Base-by-base conservation (phyloP, 2,329 filamentous ascomycete genomes). In the Penicillium occitanis region DNA sequence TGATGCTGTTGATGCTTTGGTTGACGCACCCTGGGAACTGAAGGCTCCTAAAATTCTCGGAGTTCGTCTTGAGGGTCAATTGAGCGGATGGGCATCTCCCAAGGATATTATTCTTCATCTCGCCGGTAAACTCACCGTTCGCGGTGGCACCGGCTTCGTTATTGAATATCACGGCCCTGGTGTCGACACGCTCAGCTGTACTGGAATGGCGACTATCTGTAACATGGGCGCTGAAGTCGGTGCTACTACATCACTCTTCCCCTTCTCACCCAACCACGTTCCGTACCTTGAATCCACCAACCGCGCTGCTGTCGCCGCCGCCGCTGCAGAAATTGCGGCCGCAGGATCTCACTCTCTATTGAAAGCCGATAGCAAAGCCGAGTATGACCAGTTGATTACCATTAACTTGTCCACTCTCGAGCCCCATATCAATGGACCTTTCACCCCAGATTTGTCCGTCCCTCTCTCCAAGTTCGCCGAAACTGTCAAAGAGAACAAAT, bases 401-500 rank as follows among this genome's bases (percentile, higher is more conserved):
- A 97, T 99, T 76, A 87, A 99, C 81, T 86, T 99, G 42, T 94
- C 91, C 2, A 87, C 88, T 68, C 88, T 98, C 25, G 95, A 99
- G 80, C 95, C 95, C 17, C 91, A 97, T 77, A 92, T 99, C 81
- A 99, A 98, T 80, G 95, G 95, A 0, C 95, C 95, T 46, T 96
- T 96, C 79, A 99, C 95, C 0, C 95, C 95, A 1, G 95, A 99
- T 77, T 85, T 99, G 70, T 95, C 94, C 3, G 97, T 93, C 0
- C 94, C 95, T 4, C 82, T 99, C 64, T 97, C 93, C 59, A 86
- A 90, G 75, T 99, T 99, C 83, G 92, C 93, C 75, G 86, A 91
- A 66, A 89, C 90, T 1, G 92, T 97, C 25, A 85, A 90, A 79
- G 85, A 90, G 72, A 92, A 97, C 78, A 83, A 90, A 61, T 99